A percentile compares a stretch with the other conserved stretches of the same genome.
Conservation (phyloP, 2,329 filamentous ascomycete genomes). For the Pseudopithomyces maydicus region DNA sequence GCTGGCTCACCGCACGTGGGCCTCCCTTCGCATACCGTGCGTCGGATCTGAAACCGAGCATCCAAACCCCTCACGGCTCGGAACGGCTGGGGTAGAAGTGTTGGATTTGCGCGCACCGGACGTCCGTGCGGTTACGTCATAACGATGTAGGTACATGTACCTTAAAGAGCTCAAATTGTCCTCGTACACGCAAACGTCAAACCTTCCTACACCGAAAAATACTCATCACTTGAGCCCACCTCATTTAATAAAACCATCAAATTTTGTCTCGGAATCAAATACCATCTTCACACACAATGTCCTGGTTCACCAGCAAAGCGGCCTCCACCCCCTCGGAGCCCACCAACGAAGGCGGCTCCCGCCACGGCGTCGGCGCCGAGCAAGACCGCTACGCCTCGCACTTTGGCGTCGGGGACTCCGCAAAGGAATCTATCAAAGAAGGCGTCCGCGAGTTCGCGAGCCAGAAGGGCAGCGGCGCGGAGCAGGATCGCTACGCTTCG, state of each 20-base stretch:
- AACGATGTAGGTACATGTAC: neutral
- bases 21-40: too few relatives aligned
- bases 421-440: constrained; percentile 24
- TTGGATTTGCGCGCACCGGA: neutral
- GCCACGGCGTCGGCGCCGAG: constrained; percentile 36
- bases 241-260: neutral
- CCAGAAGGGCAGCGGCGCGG: constrained; percentile 32
- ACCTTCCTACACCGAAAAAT: neutral
- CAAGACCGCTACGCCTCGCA: constrained; percentile 34
- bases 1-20: too few relatives aligned
- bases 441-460: constrained; percentile 18
- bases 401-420: constrained; percentile 19
- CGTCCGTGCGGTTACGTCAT: neutral
- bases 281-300: constrained; percentile 9
- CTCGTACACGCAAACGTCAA: neutral
- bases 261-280: neutral
- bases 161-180: constrained; percentile 2
- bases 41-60: neutral
- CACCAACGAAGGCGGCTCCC: constrained; percentile 13
- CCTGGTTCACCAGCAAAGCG: constrained; percentile 16
- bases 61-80: neutral
- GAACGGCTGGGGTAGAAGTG: neutral
- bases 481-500: constrained; percentile 38
- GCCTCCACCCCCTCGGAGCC: constrained; percentile 3
- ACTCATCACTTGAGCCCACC: neutral